Percentiles rank a stretch among this genome's conserved stretches.
Evolutionary conservation across 306 rosid species (phyloP).

Genomic region (Vachellia collinsii): DNA sequence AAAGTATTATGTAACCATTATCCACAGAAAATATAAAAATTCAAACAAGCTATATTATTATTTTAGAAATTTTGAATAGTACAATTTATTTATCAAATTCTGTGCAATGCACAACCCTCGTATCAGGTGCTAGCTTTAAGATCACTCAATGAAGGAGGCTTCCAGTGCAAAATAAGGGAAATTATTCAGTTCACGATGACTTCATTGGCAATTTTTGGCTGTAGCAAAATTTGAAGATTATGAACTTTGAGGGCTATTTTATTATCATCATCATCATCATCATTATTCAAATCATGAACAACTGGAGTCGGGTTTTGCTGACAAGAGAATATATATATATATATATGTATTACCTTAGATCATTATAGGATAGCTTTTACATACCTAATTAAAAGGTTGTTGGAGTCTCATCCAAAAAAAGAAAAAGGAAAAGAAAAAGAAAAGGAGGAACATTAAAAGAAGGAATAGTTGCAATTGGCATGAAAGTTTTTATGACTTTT

Average conservation of each 20-base stretch:
- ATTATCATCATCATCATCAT: constrained; percentile 3
- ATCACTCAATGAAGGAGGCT: not conserved
- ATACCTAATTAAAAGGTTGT: not conserved
- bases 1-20: too few species aligned
- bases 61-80: too few species aligned
- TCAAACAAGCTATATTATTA: too few species aligned
- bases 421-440: too few species aligned
- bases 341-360: constrained; percentile 2
- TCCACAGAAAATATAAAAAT: too few species aligned
- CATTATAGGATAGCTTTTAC: constrained; percentile 30
- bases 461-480: not conserved
- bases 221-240: not conserved
- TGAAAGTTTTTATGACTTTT: constrained; percentile 4
- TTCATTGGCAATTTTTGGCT: constrained; percentile 13
- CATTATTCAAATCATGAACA: constrained; percentile 20
- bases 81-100: too few species aligned
- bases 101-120: too few species aligned
- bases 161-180: not conserved
- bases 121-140: too few species aligned
- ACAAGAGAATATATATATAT: not conserved
- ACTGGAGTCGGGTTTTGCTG: not conserved
- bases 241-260: too few species aligned
- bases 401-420: not conserved
- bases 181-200: constrained; percentile 36
- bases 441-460: too few species aligned